Base-by-base conservation (phyloP, 2,329 filamentous ascomycete genomes). In the Neocatenulostroma microsporum region DNA sequence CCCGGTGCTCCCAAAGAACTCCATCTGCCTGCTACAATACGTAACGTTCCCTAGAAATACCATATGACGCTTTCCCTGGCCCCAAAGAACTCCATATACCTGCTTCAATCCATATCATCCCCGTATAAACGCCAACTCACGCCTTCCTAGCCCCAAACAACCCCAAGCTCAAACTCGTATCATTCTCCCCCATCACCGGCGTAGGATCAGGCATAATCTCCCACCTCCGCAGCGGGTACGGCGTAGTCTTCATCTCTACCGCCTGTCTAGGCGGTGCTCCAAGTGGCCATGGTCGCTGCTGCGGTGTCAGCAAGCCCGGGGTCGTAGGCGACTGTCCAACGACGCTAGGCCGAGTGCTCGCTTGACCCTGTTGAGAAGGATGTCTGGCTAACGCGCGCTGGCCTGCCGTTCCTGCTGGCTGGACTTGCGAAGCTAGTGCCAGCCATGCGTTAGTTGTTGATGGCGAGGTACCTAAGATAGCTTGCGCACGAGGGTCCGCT, bases 161-260 rank as follows among this genome's bases (percentile, higher is more conserved):
- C 12, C 71, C 73, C 49, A 88, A 61, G 56, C 77, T 85, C 42
- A 88, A 62, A 51, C 79, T 80, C 17, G 82, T 84, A 54, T 88
- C 83, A 54, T 88, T 88, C 51, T 82, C 79, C 17, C 76, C 78
- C 15, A 83, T 70, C 36, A 76, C 78, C 1, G 80, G 80, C 13
- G 81, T 82, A 10, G 61, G 56, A 41, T 87, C 83, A 42, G 78
- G 80, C 34, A 88, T 66, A 37, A 84, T 69, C 57, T 88, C 84
- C 83, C 83, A 89, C 28, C 78, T 66, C 14, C 79, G 70, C 30
- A 84, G 66, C 19, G 69, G 54, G 51, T 63, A 69, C 1, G 66
- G 64, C 19, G 61, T 56, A 5, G 58, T 52, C 34, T 58, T 62
- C 13, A 56, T 48, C 24, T 67, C 64, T 5, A 12, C 15, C 17